Evolutionary conservation across 345 rosid species (phyloP).

Genomic region (Citrus glauca): DNA sequence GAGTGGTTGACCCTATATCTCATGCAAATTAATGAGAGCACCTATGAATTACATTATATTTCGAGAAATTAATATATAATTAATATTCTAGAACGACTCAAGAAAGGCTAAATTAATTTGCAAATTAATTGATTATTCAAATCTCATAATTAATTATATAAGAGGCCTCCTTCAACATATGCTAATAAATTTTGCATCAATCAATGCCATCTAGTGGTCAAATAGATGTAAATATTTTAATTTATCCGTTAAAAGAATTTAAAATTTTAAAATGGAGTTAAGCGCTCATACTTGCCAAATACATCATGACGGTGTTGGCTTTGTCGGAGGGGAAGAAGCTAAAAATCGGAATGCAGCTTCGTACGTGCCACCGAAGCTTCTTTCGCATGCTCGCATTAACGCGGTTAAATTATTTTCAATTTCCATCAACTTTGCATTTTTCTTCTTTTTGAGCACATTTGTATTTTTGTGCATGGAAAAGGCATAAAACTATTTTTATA

Average conservation of each 20-base stretch:
- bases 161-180: background rate
- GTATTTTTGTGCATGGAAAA: background rate
- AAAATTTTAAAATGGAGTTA: background rate
- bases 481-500: background rate
- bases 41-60: background rate
- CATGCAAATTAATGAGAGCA: background rate
- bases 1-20: background rate
- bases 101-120: too few relatives aligned
- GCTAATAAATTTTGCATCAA: background rate
- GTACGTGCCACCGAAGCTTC: constrained; percentile 16
- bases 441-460: constrained; percentile 2
- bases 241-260: background rate
- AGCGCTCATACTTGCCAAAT: background rate
- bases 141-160: background rate
- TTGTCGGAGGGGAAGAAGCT: constrained; percentile 30
- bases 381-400: constrained; percentile 17
- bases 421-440: constrained; percentile 15
- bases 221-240: background rate
- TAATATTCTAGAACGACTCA: background rate
- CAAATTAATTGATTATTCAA: background rate
- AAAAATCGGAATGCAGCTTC: background rate
- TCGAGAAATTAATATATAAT: background rate
- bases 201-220: background rate
- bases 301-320: constrained; percentile 18
- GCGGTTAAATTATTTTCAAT: constrained; percentile 1